Conservation (phyloP, 2,329 filamentous ascomycete genomes). For the Epichloe festucae region DNA sequence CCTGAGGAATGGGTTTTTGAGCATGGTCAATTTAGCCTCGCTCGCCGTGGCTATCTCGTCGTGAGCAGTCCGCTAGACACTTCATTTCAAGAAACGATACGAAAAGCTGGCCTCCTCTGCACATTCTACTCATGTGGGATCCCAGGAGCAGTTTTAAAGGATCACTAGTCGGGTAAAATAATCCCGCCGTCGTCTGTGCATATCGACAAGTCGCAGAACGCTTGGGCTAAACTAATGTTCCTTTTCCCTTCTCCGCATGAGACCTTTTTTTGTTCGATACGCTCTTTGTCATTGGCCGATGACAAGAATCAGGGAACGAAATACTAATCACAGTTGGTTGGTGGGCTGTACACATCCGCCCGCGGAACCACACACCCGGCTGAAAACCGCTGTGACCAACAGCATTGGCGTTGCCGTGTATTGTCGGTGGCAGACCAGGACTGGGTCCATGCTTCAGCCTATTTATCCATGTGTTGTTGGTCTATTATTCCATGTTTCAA, state of each 20-base stretch:
- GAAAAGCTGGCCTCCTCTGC: background rate
- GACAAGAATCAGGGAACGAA: background rate
- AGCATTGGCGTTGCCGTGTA: background rate
- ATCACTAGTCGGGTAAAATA: background rate
- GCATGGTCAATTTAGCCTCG: background rate
- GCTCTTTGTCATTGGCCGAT: background rate
- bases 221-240: background rate
- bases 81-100: background rate
- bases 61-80: background rate
- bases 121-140: background rate
- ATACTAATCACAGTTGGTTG: background rate
- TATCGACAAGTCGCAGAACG: background rate
- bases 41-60: background rate
- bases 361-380: background rate
- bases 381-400: background rate
- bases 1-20: background rate
- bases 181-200: background rate
- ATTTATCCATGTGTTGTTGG: background rate
- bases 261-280: too few species aligned
- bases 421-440: background rate
- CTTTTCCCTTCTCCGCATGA: background rate
- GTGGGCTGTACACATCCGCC: background rate
- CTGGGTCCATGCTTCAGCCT: background rate
- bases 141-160: background rate
- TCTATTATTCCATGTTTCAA: background rate